phyloP scores from a whole-genome alignment of 306 rosid genomes.

The Ochetophila trinervis region DNA sequence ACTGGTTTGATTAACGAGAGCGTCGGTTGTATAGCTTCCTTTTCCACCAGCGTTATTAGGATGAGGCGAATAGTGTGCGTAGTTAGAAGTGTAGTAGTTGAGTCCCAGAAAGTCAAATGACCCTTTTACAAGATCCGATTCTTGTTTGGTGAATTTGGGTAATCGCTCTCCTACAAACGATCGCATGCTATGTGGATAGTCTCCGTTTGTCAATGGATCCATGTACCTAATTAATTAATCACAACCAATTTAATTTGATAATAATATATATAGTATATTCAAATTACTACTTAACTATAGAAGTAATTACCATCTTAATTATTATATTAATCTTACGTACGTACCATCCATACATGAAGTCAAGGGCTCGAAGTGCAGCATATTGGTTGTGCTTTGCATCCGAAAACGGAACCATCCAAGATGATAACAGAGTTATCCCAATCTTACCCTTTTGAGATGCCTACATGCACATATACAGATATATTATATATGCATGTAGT shows the following conservation, averaged over 20 bases:
- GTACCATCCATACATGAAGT: slow-evolving; percentile 33
- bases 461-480: slow-evolving; percentile 4
- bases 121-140: slow-evolving; percentile 40
- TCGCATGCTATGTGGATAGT: slow-evolving; percentile 52
- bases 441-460: slow-evolving; percentile 24
- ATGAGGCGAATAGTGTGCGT: slow-evolving; percentile 33
- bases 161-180: slow-evolving; percentile 39
- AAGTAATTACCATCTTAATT: too few relatives aligned
- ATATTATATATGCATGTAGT: not conserved
- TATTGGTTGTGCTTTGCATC: not conserved
- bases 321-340: not conserved
- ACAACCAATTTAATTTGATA: too few relatives aligned
- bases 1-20: slow-evolving; percentile 36
- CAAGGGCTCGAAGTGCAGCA: slow-evolving; percentile 27
- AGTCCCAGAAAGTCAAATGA: slow-evolving; percentile 64
- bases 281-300: not conserved
- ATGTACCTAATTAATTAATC: slow-evolving; percentile 34
- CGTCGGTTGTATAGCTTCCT: slow-evolving; percentile 32
- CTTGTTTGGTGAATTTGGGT: slow-evolving; percentile 45
- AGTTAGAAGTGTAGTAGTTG: slow-evolving; percentile 54
- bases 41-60: slow-evolving; percentile 8
- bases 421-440: slow-evolving; percentile 21
- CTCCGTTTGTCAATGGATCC: slow-evolving; percentile 53
- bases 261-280: slow-evolving; percentile 3
- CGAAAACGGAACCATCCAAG: slow-evolving; percentile 24